Conservation (phyloP, 2,329 filamentous ascomycete species). For the Beauveria bassiana region DNA sequence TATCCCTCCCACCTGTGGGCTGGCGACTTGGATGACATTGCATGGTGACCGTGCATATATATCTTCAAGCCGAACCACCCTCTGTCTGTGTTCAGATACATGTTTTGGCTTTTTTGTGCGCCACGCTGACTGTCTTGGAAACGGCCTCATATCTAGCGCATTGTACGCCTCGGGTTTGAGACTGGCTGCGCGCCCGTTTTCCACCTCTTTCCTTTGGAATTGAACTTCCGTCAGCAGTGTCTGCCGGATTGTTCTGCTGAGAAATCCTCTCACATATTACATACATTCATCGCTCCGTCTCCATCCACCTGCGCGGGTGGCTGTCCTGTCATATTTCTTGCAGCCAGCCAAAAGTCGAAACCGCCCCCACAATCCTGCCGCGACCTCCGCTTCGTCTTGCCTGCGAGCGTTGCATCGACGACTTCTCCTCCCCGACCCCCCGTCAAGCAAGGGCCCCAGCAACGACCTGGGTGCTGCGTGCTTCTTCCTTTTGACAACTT, state of each 20-base stretch:
- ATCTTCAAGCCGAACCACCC: neutral
- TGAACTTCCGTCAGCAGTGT: neutral
- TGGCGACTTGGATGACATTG: slow-evolving; percentile 1
- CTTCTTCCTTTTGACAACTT: neutral
- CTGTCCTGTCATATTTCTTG: neutral
- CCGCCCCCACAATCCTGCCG: slow-evolving; percentile 7
- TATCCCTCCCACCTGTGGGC: neutral
- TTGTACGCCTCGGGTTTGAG: neutral
- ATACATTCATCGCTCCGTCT: neutral
- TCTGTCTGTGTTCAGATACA: neutral
- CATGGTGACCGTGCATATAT: slow-evolving; percentile 2
- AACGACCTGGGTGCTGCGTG: neutral
- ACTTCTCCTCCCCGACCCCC: neutral
- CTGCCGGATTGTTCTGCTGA: neutral
- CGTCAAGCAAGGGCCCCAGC: neutral
- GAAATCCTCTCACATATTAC: neutral
- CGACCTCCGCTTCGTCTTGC: neutral
- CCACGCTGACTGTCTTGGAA: neutral
- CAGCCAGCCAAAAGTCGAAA: neutral
- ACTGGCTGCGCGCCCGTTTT: neutral
- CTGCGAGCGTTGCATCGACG: neutral
- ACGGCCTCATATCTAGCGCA: neutral
- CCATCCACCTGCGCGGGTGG: neutral
- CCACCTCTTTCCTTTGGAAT: neutral
- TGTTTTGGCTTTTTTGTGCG: neutral